Conservation (phyloP, 2,329 filamentous ascomycete species). For the Lizonia empirigonia region DNA sequence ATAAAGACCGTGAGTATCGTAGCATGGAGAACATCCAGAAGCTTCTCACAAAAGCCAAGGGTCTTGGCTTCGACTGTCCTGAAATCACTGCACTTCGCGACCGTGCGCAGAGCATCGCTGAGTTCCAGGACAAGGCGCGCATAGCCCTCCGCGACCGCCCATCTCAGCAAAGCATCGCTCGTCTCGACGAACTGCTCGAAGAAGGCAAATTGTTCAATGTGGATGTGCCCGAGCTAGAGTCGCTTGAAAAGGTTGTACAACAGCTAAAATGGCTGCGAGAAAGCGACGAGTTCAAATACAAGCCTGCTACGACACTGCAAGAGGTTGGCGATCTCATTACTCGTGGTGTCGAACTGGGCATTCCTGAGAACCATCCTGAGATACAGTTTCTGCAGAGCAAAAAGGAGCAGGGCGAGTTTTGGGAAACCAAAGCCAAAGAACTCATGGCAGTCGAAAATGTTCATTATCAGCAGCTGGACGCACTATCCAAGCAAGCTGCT, state of each 20-base stretch:
- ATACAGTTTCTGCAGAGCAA: slow-evolving; percentile 78
- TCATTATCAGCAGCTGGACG: slow-evolving; percentile 93
- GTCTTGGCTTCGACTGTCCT: slow-evolving; percentile 89
- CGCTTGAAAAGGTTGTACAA: slow-evolving; percentile 77
- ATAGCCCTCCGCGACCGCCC: slow-evolving; percentile 67
- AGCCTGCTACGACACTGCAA: slow-evolving; percentile 69
- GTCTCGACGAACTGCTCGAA: slow-evolving; percentile 91
- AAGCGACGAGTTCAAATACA: slow-evolving; percentile 67
- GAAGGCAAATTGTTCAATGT: slow-evolving; percentile 88
- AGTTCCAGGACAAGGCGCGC: slow-evolving; percentile 79
- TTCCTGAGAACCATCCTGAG: slow-evolving; percentile 80
- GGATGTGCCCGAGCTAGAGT: slow-evolving; percentile 86
- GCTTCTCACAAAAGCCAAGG: slow-evolving; percentile 80
- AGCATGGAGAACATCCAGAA: slow-evolving; percentile 88
- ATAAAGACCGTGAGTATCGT: slow-evolving; percentile 80
- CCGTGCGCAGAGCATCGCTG: slow-evolving; percentile 80
- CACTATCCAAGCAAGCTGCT: slow-evolving; percentile 81
- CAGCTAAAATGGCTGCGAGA: slow-evolving; percentile 89
- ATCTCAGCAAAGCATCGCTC: slow-evolving; percentile 61
- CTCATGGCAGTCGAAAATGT: slow-evolving; percentile 89
- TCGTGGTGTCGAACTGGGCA: slow-evolving; percentile 75
- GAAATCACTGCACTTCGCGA: slow-evolving; percentile 87
- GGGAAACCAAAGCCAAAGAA: slow-evolving; percentile 93
- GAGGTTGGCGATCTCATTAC: slow-evolving; percentile 81
- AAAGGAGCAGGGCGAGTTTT: slow-evolving; percentile 75